Base-by-base conservation (phyloP, 345 rosid genomes). In the Firmiana major region DNA sequence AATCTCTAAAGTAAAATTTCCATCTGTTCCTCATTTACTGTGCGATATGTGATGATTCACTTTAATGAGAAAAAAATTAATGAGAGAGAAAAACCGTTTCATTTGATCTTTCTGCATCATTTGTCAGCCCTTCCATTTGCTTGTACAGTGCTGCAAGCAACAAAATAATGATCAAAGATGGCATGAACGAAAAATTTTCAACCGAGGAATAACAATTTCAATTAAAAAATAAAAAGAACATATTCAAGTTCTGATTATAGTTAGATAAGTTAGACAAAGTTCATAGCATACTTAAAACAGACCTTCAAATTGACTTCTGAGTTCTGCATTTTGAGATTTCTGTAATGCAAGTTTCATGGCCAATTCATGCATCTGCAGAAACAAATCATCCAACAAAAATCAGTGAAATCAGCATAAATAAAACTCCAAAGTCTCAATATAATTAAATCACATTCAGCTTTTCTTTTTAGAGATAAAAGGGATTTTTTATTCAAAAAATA, bases 281-380 rank as follows among this genome's bases (percentile, higher is more conserved):
- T 24, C 17, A 66, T 21, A 73, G 65, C 46, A 42, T 21, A 75
- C 4, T 46, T 58, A 76, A 17, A 54, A 65, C 86, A 53, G 77
- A 92, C 99, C 98, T 90, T 91, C 97, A 81, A 93, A 93, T 58
- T 96, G 98, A 83, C 83, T 87, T 84, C 97, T 89, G 63, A 96
- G 90, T 82, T 91, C 97, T 3, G 90, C 79, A 82, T 90, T 94
- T 82, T 89, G 94, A 55, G 95, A 90, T 87, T 91, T 96, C 75
- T 92, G 99, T 81, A 88, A 81, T 66, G 97, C 85, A 72, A 96
- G 97, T 83, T 94, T 96, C 90, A 94, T 84, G 26, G 85, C 83
- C 66, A 94, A 81, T 81, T 94, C 97, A 79, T 96, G 99, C 63
- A 93, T 88, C 97, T 96, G 91, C 83, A 82, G 57, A 65, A 53